Conservation (phyloP, 257 asterid genomes). For the Schizonepeta tenuifolia region DNA sequence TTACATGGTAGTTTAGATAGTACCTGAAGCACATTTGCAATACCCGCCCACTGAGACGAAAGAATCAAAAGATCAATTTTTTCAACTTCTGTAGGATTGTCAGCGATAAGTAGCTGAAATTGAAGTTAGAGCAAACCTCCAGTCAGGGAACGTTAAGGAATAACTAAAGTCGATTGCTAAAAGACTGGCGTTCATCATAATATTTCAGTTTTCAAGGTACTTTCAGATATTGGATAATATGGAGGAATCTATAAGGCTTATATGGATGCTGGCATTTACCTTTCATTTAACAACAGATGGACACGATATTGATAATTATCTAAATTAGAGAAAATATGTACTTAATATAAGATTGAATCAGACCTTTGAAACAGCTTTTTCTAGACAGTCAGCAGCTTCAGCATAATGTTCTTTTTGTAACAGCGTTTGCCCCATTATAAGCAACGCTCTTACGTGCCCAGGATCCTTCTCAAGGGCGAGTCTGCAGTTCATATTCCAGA, state of each 20-base stretch:
- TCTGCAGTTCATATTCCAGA: constrained; percentile 57
- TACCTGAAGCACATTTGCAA: constrained; percentile 74
- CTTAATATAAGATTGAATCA: constrained; percentile 28
- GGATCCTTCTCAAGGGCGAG: constrained; percentile 90
- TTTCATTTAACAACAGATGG: constrained; percentile 1
- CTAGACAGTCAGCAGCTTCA: constrained; percentile 74
- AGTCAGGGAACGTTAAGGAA: constrained; percentile 22
- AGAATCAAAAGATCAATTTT: constrained; percentile 76
- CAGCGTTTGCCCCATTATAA: constrained; percentile 74
- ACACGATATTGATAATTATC: constrained; percentile 8
- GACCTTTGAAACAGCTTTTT: constrained; percentile 76
- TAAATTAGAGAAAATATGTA: neutral
- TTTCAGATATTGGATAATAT: constrained; percentile 18
- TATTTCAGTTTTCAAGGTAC: neutral
- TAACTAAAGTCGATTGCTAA: constrained; percentile 1
- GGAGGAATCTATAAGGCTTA: neutral
- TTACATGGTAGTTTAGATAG: constrained; percentile 20
- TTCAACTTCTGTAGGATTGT: constrained; percentile 61
- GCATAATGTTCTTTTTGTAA: constrained; percentile 51
- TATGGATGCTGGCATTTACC: neutral
- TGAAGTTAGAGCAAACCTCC: constrained; percentile 27
- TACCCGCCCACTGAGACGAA: constrained; percentile 86
- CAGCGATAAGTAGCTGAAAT: constrained; percentile 62
- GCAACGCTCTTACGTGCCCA: constrained; percentile 68
- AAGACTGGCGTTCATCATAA: neutral